phyloP scores from a whole-genome alignment of 768 basidiomycete species.

The Auricularia sp. region DNA sequence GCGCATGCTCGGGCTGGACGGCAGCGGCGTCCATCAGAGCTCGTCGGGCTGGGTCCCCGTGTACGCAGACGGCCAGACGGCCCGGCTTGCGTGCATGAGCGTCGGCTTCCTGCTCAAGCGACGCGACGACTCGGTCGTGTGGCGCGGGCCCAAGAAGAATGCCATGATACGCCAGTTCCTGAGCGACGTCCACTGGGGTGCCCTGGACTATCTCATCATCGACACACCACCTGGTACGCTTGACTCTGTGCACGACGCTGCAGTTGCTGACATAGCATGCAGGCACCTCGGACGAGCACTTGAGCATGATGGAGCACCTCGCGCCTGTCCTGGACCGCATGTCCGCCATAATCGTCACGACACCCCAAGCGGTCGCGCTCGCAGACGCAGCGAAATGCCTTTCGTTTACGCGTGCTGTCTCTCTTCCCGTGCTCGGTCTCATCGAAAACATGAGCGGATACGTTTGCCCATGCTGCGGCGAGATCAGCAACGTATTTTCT shows the following conservation, averaged over 20 bases:
- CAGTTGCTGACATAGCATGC: conserved; percentile 4
- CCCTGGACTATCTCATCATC: conserved; percentile 83
- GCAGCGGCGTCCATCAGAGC: conserved; percentile 82
- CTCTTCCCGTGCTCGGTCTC: conserved; percentile 78
- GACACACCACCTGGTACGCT: conserved; percentile 91
- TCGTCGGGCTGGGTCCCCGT: conserved; percentile 98
- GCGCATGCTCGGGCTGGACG: conserved; percentile 87
- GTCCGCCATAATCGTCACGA: conserved; percentile 86
- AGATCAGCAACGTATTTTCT: conserved; percentile 90
- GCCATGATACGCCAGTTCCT: conserved; percentile 96
- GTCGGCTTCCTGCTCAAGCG: conserved; percentile 90
- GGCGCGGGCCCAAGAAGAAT: conserved; percentile 98
- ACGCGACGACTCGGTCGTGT: conserved; percentile 88
- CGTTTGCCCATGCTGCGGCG: conserved; percentile 94
- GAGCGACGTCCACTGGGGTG: conserved; percentile 90
- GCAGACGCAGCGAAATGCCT: conserved; percentile 94
- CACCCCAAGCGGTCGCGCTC: conserved; percentile 92
- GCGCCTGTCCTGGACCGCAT: conserved; percentile 67
- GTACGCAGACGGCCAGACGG: conserved; percentile 72
- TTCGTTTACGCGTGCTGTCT: conserved; percentile 84
- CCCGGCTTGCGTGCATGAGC: conserved; percentile 86
- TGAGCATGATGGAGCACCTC: conserved; percentile 90
- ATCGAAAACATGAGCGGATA: conserved; percentile 99
- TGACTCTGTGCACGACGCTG: not conserved
- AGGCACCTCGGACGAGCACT: conserved; percentile 99